phyloP scores from a whole-genome alignment of 1,139 yeast species.

The Geotrichum histeridarum region DNA sequence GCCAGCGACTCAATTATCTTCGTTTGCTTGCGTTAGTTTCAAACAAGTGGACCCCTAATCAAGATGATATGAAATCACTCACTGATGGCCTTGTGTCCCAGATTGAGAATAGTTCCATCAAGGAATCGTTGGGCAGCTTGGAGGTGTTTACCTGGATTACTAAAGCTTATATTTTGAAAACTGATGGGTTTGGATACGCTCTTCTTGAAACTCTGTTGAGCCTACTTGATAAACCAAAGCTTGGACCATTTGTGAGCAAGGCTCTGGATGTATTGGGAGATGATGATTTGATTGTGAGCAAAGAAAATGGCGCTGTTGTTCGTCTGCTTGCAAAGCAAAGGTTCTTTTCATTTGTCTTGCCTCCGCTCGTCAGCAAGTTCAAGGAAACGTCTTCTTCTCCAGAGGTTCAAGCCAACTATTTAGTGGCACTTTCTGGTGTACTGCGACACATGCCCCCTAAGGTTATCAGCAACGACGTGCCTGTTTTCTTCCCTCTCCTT shows the following conservation, averaged over 20 bases:
- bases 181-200: conserved; percentile 46
- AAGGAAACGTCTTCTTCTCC: conserved; percentile 19
- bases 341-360: conserved; percentile 49
- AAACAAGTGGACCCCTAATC: conserved; percentile 47
- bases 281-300: conserved; percentile 57
- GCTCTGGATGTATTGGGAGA: conserved; percentile 60
- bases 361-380: conserved; percentile 33
- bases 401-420: conserved; percentile 43
- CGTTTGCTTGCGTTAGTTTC: conserved; percentile 53
- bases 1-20: conserved; percentile 52
- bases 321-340: conserved; percentile 73
- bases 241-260: conserved; percentile 44
- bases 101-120: background rate
- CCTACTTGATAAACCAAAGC: conserved; percentile 35
- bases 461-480: conserved; percentile 57
- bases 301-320: conserved; percentile 54
- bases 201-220: conserved; percentile 40
- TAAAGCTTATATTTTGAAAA: conserved; percentile 62
- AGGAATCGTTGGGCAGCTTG: conserved; percentile 34
- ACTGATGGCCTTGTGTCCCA: conserved; percentile 6
- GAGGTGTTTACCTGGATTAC: conserved; percentile 65
- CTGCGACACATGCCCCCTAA: conserved; percentile 60
- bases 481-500: conserved; percentile 62
- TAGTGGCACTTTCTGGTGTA: conserved; percentile 63
- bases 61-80: conserved; percentile 9